Conservation (phyloP, 805 yeast species). For the Torulaspora delbrueckii region DNA sequence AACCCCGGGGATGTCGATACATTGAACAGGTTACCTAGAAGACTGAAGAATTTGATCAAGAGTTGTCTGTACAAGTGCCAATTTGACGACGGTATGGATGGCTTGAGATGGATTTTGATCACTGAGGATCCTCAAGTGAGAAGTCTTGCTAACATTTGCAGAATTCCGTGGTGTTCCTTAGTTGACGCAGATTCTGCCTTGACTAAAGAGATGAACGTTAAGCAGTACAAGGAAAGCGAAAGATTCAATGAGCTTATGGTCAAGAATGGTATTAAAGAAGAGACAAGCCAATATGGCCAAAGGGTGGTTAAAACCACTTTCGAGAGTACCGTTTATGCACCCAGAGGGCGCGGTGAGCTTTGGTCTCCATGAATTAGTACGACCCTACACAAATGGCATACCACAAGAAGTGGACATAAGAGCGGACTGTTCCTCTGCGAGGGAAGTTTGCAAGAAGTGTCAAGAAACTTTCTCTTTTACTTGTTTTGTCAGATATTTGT, state of each 20-base stretch:
- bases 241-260: slow-evolving; percentile 24
- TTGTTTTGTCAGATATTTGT: slow-evolving; percentile 52
- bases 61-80: slow-evolving; percentile 54
- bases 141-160: slow-evolving; percentile 49
- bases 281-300: slow-evolving; percentile 27
- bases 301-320: slow-evolving; percentile 41
- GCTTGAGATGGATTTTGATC: slow-evolving; percentile 50
- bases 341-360: slow-evolving; percentile 55
- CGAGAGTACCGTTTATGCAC: slow-evolving; percentile 50
- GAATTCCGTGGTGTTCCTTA: slow-evolving; percentile 41
- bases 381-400: neutral
- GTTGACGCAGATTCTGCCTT: slow-evolving; percentile 29
- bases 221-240: slow-evolving; percentile 21
- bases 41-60: slow-evolving; percentile 51
- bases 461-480: neutral
- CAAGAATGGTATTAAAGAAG: slow-evolving; percentile 21
- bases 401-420: neutral
- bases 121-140: slow-evolving; percentile 61
- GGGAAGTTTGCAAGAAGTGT: neutral
- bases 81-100: slow-evolving; percentile 37
- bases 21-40: slow-evolving; percentile 41
- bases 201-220: slow-evolving; percentile 24
- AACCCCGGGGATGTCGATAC: slow-evolving; percentile 9
- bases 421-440: neutral
- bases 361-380: slow-evolving; percentile 45